These are phyloP conservation scores for Eucalyptus viminalis DNA, from an alignment of 345 rosid species.

Conservation along the genomic window DNA sequence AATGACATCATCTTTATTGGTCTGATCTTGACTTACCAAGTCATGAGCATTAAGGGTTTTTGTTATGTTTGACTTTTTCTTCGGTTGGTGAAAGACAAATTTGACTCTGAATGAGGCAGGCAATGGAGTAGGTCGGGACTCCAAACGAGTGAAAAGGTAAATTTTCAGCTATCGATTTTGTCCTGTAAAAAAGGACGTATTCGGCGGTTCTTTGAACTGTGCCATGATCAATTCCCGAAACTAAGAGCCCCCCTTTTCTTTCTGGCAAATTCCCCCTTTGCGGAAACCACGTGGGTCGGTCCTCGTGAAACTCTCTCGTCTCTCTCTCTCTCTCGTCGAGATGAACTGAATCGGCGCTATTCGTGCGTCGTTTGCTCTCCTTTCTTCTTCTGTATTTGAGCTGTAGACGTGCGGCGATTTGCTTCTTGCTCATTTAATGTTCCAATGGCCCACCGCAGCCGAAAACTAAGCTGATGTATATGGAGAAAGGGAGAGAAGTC, in stretches of 20 bases:
- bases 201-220: background rate
- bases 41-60: background rate
- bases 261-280: background rate
- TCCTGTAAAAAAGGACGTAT: background rate
- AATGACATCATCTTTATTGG: background rate
- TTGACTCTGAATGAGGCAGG: background rate
- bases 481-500: background rate
- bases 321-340: background rate
- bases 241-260: background rate
- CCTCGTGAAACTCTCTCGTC: background rate
- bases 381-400: too few species aligned
- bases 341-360: background rate
- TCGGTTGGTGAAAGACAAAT: background rate
- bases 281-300: background rate
- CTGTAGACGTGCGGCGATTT: background rate
- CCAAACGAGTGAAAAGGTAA: background rate
- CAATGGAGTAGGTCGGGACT: background rate
- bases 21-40: background rate
- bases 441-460: background rate
- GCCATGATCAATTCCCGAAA: background rate
- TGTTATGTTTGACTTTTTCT: background rate
- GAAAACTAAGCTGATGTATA: background rate
- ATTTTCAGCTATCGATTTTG: background rate
- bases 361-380: background rate
- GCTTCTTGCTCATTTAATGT: background rate